These are phyloP conservation scores for Aspergillus sp. DNA, from an alignment of 2,329 filamentous ascomycete genomes.

Conservation along the genomic window DNA sequence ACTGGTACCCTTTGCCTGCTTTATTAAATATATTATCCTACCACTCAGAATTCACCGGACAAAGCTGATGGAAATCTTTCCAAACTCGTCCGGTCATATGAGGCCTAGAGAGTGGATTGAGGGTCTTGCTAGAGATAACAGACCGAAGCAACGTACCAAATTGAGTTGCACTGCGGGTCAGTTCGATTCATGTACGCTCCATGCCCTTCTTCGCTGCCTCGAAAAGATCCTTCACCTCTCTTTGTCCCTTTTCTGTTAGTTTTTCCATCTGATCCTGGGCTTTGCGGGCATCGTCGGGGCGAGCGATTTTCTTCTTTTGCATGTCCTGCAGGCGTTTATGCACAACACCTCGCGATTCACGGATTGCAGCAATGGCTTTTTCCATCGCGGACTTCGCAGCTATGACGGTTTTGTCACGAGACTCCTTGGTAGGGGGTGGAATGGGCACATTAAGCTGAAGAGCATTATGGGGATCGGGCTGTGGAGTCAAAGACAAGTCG, in stretches of 20 bases:
- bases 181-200: constrained; percentile 29
- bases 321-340: constrained; percentile 47
- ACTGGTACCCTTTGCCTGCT: not conserved
- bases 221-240: constrained; percentile 47
- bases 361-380: constrained; percentile 38
- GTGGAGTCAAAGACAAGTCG: constrained; percentile 44
- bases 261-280: constrained; percentile 51
- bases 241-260: constrained; percentile 46
- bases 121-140: not conserved
- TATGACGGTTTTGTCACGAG: constrained; percentile 41
- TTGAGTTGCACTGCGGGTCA: not conserved
- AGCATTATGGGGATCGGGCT: constrained; percentile 43
- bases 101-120: not conserved
- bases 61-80: not conserved
- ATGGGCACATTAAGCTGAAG: constrained; percentile 47
- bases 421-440: constrained; percentile 49
- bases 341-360: constrained; percentile 43
- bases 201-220: constrained; percentile 41
- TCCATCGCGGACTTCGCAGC: constrained; percentile 45
- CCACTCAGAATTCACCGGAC: not conserved
- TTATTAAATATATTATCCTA: not conserved
- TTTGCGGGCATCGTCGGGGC: constrained; percentile 47
- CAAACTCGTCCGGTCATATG: not conserved
- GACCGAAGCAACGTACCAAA: not conserved
- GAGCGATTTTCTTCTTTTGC: constrained; percentile 44